These are phyloP conservation scores for Thielaviopsis euricoi DNA, from an alignment of 2,329 filamentous ascomycete genomes.

Conservation along the genomic window DNA sequence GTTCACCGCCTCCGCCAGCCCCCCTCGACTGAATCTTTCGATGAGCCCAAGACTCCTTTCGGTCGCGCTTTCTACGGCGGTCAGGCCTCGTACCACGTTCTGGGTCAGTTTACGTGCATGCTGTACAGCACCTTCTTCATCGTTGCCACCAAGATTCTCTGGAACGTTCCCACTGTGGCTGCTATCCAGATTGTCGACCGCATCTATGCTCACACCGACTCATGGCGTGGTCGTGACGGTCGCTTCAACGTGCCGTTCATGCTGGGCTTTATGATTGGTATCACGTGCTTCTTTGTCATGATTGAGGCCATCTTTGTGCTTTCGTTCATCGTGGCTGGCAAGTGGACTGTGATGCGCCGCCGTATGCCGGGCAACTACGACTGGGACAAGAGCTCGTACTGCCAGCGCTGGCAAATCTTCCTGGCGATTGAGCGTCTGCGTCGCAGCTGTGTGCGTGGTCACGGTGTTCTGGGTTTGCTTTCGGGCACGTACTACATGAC, in stretches of 20 bases:
- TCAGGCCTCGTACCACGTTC: conserved; percentile 32
- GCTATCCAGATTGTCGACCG: conserved; percentile 29
- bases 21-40: conserved; percentile 8
- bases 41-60: conserved; percentile 24
- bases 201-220: conserved; percentile 16
- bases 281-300: conserved; percentile 27
- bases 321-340: conserved; percentile 25
- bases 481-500: conserved; percentile 36
- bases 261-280: conserved; percentile 23
- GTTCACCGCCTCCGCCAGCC: not conserved
- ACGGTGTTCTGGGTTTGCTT: conserved; percentile 34
- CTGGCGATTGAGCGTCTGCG: conserved; percentile 34
- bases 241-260: conserved; percentile 22
- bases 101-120: conserved; percentile 30
- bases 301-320: conserved; percentile 25
- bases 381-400: conserved; percentile 40
- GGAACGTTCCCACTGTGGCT: conserved; percentile 32
- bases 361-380: conserved; percentile 35
- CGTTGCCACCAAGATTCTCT: conserved; percentile 31
- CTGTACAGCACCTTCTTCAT: conserved; percentile 30
- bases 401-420: conserved; percentile 41
- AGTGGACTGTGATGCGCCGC: conserved; percentile 35
- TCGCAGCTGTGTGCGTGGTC: conserved; percentile 30
- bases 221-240: conserved; percentile 6
- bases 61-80: conserved; percentile 38